Evolutionary conservation across 495 filamentous ascomycete species (phyloP), one percentile per base, ranked within the genome.

Genomic region (Penicilliopsis zonata): DNA sequence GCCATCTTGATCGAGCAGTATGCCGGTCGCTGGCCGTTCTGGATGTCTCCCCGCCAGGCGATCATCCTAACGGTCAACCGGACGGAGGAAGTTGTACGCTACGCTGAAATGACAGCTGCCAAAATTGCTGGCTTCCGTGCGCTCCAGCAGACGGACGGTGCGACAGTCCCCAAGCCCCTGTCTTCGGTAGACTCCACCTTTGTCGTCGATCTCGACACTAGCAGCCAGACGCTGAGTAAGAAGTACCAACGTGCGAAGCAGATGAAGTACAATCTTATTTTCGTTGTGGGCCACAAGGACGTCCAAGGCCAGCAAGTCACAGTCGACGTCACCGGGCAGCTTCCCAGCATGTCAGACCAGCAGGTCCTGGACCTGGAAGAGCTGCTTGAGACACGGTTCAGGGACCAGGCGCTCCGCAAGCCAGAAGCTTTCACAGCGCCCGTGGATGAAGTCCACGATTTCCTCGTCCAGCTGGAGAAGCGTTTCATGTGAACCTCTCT

Each of bases 1-100:
- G 86, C 87, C 7, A 55, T 95, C 18, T 56, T 94, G 20, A 87
- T 93, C 34, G 87, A 94, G 54, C 76, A 85, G 28, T 80, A 87
- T 43, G 65, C 74, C 14, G 85, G 86, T 2, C 73, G 67, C 34
- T 92, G 82, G 76, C 87, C 87, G 4, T 87, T 94, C 52, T 95
- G 87, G 87, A 60, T 95, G 17, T 86, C 82, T 25, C 87, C 87
- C 2, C 72, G 76, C 4, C 87, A 90, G 47, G 74, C 73, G 17
- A 74, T 84, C 28, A 71, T 95, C 27, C 42, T 93, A 25, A 85
- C 85, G 0, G 72, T 93, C 20, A 80, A 77, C 37, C 67, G 80
- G 41, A 70, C 65, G 19, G 60, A 68, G 20, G 58, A 63, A 0
- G 69, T 86, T 8, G 38, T 80, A 21, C 49, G 54, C 2, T 72